Evolutionary conservation across 306 rosid species (phyloP), one percentile per base, ranked within the genome.

Genomic region (Castanea sativa): DNA sequence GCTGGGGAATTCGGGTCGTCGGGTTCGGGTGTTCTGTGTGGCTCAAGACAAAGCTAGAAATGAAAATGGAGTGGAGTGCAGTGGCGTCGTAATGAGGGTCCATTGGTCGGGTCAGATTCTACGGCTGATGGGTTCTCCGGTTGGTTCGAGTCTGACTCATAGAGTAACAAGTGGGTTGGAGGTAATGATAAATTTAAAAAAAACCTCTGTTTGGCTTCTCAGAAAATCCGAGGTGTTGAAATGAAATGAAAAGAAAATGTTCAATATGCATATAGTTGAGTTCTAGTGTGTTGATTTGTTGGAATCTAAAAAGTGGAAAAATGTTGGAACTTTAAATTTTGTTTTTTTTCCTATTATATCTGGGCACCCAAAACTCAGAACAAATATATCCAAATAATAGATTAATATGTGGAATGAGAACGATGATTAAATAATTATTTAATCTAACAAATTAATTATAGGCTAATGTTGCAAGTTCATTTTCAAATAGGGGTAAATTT

Each of bases 51-150:
- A 78, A 60, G 85, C 60, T 55, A 72, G 55, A 49, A 56, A 68
- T 16, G 80, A 70, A 67, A 82, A 38, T 20, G 84, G 73, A 45
- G 29, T 78, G 0, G 81, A 84, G 8, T 78, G 0, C 80, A 84
- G 8, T 80, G 76, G 6, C 79, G 74, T n/a, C 75, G 82, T 1
- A 25, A 2, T 38, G 85, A 70, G 71, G 58, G 72, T 60, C 71
- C 79, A 63, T 84, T 80, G 88, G 82, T 74, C 65, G 83, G 79
- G 72, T 71, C 88, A 30, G 87, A 84, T 21, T 72, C 86, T 5
- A 72, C 61, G 11, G 53, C 7, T 9, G 99, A 90, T 35, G 91
- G 85, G 0, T 88, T 93, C 60, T 88, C 92, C 12, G 99, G 97
- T 27, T 95, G 97, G 98, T 90, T 91, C 2, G 0, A 41, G 49